A percentile compares a stretch with the other conserved stretches of the same genome.
Evolutionary conservation across 2,329 filamentous ascomycete genomes (phyloP).

Genomic region (Geosmithia putterillii): DNA sequence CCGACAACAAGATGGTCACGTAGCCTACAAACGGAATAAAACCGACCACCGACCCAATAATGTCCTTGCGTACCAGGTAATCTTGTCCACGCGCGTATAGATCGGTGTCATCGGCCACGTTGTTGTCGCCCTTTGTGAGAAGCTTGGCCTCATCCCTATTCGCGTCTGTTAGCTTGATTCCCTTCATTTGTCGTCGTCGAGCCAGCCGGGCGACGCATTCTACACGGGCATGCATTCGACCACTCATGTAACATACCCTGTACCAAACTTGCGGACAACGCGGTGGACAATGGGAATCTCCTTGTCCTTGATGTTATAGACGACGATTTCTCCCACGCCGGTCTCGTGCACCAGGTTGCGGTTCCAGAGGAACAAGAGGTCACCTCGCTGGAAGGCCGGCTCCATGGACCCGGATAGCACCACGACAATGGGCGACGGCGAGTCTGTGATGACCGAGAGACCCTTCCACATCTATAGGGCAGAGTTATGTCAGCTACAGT

Average conservation of each 20-base stretch:
- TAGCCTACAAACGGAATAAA: constrained; percentile 95
- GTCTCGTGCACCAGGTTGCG: constrained; percentile 45
- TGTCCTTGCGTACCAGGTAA: constrained; percentile 75
- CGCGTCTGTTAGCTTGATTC: neutral
- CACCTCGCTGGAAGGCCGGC: constrained; percentile 68
- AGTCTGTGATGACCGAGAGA: constrained; percentile 66
- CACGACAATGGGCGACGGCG: constrained; percentile 67
- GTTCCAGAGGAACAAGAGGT: constrained; percentile 69
- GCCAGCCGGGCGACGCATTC: no score
- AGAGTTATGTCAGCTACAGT: neutral
- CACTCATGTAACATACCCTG: constrained; percentile 28
- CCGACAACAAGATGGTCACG: constrained; percentile 88
- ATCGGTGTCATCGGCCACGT: constrained; percentile 83
- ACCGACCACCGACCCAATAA: constrained; percentile 83
- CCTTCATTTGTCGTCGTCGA: neutral
- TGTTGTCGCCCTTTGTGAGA: constrained; percentile 97
- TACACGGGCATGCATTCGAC: no score
- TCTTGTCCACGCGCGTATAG: constrained; percentile 73
- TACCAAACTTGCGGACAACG: constrained; percentile 63
- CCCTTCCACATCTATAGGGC: constrained; percentile 65
- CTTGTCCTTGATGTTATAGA: constrained; percentile 77
- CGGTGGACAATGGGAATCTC: constrained; percentile 97
- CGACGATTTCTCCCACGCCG: constrained; percentile 44
- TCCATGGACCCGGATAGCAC: constrained; percentile 81
- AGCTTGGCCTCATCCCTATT: constrained; percentile 50